phyloP scores from a whole-genome alignment of 2,329 filamentous ascomycete genomes.

The Alternaria brassicicola region DNA sequence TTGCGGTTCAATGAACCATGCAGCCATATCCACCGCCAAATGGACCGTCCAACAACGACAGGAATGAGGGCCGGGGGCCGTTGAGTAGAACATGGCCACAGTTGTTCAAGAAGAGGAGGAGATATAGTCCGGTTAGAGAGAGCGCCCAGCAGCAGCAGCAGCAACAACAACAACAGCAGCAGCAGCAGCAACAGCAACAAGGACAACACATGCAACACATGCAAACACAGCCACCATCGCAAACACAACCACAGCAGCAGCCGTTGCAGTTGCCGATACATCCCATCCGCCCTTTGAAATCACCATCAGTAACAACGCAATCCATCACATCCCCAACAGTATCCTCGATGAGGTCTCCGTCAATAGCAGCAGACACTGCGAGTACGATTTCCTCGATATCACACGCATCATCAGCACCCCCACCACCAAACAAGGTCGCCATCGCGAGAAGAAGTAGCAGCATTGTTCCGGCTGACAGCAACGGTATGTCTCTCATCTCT shows the following conservation, averaged over 20 bases:
- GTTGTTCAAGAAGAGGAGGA: slow-evolving; percentile 40
- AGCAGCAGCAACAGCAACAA: not conserved
- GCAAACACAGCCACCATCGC: slow-evolving; percentile 4
- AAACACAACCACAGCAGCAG: slow-evolving; percentile 12
- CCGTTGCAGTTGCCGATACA: slow-evolving; percentile 20
- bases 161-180: slow-evolving; percentile 13
- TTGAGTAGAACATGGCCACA: slow-evolving; percentile 41
- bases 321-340: slow-evolving; percentile 18
- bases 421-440: slow-evolving; percentile 29
- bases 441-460: slow-evolving; percentile 31
- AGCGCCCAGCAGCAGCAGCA: slow-evolving; percentile 31
- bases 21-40: slow-evolving; percentile 26
- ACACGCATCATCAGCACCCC: slow-evolving; percentile 27
- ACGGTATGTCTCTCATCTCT: slow-evolving; percentile 20
- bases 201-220: not conserved
- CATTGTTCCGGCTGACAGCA: slow-evolving; percentile 29
- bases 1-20: slow-evolving; percentile 22
- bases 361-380: slow-evolving; percentile 29
- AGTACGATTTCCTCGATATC: slow-evolving; percentile 34
- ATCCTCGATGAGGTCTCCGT: slow-evolving; percentile 27
- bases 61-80: slow-evolving; percentile 29
- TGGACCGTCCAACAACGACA: slow-evolving; percentile 26
- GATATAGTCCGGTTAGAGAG: slow-evolving; percentile 39
- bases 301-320: slow-evolving; percentile 16
- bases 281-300: slow-evolving; percentile 22